Percentiles rank a stretch among this genome's conserved stretches.
Conservation (phyloP, 345 rosid species). For the Gossypium rotundifolium region DNA sequence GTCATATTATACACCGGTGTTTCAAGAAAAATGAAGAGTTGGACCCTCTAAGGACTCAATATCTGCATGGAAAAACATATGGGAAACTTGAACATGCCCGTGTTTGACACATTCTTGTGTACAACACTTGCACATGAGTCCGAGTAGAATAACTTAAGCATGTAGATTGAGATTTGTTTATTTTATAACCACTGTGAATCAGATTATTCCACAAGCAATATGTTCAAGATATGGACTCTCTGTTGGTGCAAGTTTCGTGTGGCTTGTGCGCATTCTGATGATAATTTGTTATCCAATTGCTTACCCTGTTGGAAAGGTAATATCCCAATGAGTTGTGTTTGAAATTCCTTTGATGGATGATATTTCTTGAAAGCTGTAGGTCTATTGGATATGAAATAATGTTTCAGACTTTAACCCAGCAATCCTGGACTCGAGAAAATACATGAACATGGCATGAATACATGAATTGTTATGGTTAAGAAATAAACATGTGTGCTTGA, state of each 20-base stretch:
- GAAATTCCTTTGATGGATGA: background rate
- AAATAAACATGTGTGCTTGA: background rate
- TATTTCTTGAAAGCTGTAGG: background rate
- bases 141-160: background rate
- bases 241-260: conserved; percentile 80
- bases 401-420: background rate
- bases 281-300: conserved; percentile 79
- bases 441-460: background rate
- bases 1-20: background rate
- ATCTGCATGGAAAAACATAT: background rate
- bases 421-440: background rate
- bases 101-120: background rate
- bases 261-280: conserved; percentile 90
- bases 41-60: background rate
- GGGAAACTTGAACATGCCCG: background rate
- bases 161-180: background rate
- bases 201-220: conserved; percentile 97
- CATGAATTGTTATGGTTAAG: background rate
- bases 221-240: conserved; percentile 94
- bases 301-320: conserved; percentile 90
- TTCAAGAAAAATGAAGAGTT: background rate
- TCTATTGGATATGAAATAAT: background rate
- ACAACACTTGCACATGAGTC: background rate
- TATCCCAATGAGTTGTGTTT: background rate
- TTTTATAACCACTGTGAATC: background rate